These are phyloP conservation scores for Cystobasidium onofrii DNA, from an alignment of 768 basidiomycete species.

Conservation along the genomic window DNA sequence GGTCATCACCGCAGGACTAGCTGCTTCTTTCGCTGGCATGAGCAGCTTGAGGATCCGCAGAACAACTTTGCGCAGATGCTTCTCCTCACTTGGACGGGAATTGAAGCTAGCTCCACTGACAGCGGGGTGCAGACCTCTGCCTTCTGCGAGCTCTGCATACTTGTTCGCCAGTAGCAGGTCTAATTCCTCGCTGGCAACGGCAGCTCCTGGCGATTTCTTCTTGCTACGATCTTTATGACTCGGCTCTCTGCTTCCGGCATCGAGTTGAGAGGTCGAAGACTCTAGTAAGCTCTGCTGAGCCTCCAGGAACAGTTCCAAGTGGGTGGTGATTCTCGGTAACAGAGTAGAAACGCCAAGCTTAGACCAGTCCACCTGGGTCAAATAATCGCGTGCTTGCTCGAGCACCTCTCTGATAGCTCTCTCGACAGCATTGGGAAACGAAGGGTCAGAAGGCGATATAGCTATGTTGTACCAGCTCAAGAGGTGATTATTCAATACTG, in stretches of 20 bases:
- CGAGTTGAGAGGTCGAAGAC: conserved; percentile 23
- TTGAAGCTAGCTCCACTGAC: conserved; percentile 82
- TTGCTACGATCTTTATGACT: neutral
- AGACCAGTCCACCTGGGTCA: conserved; percentile 60
- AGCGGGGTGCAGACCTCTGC: conserved; percentile 64
- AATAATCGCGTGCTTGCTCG: conserved; percentile 55
- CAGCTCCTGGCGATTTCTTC: conserved; percentile 24
- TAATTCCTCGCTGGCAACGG: conserved; percentile 55
- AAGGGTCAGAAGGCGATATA: conserved; percentile 25
- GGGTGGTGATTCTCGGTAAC: conserved; percentile 77
- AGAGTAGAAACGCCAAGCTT: conserved; percentile 71
- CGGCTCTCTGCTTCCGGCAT: conserved; percentile 16
- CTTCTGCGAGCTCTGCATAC: conserved; percentile 52
- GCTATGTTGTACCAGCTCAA: neutral
- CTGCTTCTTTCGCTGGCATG: conserved; percentile 65
- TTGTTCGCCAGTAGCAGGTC: conserved; percentile 75
- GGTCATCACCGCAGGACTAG: conserved; percentile 62
- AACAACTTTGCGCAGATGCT: conserved; percentile 64
- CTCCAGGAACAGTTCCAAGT: conserved; percentile 80
- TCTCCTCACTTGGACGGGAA: conserved; percentile 80
- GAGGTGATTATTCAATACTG: conserved; percentile 25
- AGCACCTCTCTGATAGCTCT: conserved; percentile 61
- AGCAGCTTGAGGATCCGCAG: conserved; percentile 64
- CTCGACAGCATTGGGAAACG: conserved; percentile 81
- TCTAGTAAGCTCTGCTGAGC: conserved; percentile 57